Percentiles rank a stretch among this genome's conserved stretches.
Conservation (phyloP, 768 basidiomycete genomes). For the Kwoniella sp. region DNA sequence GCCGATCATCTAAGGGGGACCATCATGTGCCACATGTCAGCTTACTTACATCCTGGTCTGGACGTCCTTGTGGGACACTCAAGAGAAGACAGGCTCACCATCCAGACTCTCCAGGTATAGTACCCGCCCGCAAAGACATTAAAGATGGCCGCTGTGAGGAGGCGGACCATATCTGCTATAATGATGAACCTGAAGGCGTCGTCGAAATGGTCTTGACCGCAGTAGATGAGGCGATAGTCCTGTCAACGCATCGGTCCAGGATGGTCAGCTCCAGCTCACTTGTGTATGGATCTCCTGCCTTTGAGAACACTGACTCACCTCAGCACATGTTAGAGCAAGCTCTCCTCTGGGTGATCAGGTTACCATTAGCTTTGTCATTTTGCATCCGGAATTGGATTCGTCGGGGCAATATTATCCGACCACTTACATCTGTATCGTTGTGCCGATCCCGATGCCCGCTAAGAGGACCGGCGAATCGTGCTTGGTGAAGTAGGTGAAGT, state of each 20-base stretch:
- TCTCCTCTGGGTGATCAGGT: conserved; percentile 1
- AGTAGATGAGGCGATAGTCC: conserved; percentile 16
- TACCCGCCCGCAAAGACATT: conserved; percentile 14
- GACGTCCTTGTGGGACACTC: neutral
- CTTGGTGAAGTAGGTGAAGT: conserved; percentile 18
- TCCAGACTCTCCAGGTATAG: conserved; percentile 24
- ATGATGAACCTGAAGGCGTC: conserved; percentile 13
- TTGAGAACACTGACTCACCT: conserved; percentile 5
- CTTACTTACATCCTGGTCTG: neutral
- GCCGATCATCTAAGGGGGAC: conserved; percentile 9
- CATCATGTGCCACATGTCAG: neutral
- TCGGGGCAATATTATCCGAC: neutral
- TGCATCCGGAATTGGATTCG: too few relatives aligned
- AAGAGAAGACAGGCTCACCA: conserved; percentile 9
- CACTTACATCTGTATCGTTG: conserved; percentile 17
- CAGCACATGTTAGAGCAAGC: conserved; percentile 11
- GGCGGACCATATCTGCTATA: conserved; percentile 6
- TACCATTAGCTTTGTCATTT: neutral
- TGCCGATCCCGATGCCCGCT: conserved; percentile 17
- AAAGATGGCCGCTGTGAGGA: conserved; percentile 9
- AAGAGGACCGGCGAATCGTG: conserved; percentile 12
- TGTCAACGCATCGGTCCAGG: neutral
- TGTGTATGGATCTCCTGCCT: neutral
- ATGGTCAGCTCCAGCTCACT: neutral
- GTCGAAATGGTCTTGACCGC: conserved; percentile 14